A percentile compares a stretch with the other conserved stretches of the same genome.
These are phyloP conservation scores for Calocera cornea DNA, from an alignment of 768 basidiomycete genomes.

Conservation along the genomic window DNA sequence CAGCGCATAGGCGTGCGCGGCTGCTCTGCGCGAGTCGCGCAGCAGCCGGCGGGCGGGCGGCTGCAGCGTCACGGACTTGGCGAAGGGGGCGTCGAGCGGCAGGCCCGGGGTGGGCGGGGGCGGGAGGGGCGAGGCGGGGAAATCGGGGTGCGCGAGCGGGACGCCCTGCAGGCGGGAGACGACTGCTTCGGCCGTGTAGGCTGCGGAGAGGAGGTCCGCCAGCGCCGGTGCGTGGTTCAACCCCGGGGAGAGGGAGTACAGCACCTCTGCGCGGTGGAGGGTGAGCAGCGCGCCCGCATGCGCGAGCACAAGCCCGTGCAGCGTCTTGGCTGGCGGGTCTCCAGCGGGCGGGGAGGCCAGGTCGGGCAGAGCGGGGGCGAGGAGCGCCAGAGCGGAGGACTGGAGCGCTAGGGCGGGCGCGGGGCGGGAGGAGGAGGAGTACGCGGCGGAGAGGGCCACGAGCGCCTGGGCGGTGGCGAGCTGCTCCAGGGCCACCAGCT, in stretches of 20 bases:
- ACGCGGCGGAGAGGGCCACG: neutral
- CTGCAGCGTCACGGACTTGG: constrained; percentile 37
- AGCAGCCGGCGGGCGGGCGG: constrained; percentile 45
- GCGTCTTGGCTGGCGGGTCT: constrained; percentile 39
- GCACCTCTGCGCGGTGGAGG: constrained; percentile 60
- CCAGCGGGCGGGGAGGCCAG: constrained; percentile 10
- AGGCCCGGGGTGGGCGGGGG: constrained; percentile 30
- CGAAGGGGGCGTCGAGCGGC: constrained; percentile 34
- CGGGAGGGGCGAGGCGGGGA: constrained; percentile 24
- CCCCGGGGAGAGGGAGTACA: constrained; percentile 31
- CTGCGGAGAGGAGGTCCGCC: constrained; percentile 45
- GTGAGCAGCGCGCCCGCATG: constrained; percentile 64
- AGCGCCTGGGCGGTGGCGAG: neutral
- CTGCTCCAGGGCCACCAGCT: neutral
- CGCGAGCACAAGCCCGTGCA: constrained; percentile 53
- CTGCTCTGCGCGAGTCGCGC: constrained; percentile 54
- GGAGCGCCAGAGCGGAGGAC: neutral
- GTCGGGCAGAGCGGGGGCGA: neutral
- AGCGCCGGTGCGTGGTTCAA: constrained; percentile 28
- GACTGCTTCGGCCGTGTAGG: constrained; percentile 54
- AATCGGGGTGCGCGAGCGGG: constrained; percentile 26
- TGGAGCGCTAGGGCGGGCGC: neutral
- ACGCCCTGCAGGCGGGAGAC: constrained; percentile 39
- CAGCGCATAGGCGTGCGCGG: constrained; percentile 64
- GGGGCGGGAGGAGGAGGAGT: neutral